A percentile compares a stretch with the other conserved stretches of the same genome.
These are phyloP conservation scores for Iris macrosiphon DNA, from an alignment of 106 monocot species.

Conservation along the genomic window DNA sequence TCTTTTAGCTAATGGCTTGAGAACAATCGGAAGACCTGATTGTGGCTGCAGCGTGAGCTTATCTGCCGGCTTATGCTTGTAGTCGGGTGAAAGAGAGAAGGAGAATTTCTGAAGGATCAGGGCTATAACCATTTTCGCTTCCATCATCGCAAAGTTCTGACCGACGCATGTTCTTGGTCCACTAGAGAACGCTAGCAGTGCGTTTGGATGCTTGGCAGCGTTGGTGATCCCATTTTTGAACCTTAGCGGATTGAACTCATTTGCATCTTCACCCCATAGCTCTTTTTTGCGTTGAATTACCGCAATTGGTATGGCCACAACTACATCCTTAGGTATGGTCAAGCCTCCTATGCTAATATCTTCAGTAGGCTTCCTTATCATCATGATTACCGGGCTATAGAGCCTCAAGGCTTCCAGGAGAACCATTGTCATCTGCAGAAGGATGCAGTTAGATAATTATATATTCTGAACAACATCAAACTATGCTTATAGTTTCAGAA, in stretches of 20 bases:
- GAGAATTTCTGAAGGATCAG: slow-evolving; percentile 59
- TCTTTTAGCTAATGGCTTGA: slow-evolving; percentile 17
- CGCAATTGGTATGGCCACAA: slow-evolving; percentile 17
- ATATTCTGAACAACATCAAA: too few species aligned
- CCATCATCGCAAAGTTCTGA: slow-evolving; percentile 56
- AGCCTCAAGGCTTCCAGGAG: slow-evolving; percentile 46
- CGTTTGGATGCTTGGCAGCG: slow-evolving; percentile 37
- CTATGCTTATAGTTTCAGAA: too few species aligned
- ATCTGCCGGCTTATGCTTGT: slow-evolving; percentile 37
- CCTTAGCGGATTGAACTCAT: slow-evolving; percentile 42
- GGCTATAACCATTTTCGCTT: slow-evolving; percentile 42
- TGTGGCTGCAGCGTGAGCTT: slow-evolving; percentile 44
- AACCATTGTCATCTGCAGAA: slow-evolving; percentile 34
- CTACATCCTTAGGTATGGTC: slow-evolving; percentile 16
- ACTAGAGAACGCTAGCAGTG: slow-evolving; percentile 39
- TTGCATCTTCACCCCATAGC: slow-evolving; percentile 41
- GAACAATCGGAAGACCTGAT: slow-evolving; percentile 38
- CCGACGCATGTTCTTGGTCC: slow-evolving; percentile 54
- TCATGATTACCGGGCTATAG: slow-evolving; percentile 21
- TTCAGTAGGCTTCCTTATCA: slow-evolving; percentile 10
- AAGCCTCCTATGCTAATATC: slow-evolving; percentile 29
- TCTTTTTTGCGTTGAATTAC: slow-evolving; percentile 35
- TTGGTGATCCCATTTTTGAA: slow-evolving; percentile 43
- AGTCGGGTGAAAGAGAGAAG: slow-evolving; percentile 31
- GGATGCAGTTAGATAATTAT: too few species aligned